A percentile compares a stretch with the other conserved stretches of the same genome.
These are phyloP conservation scores for Aspergillus aculeatus DNA, from an alignment of 2,329 filamentous ascomycete species.

Conservation along the genomic window DNA sequence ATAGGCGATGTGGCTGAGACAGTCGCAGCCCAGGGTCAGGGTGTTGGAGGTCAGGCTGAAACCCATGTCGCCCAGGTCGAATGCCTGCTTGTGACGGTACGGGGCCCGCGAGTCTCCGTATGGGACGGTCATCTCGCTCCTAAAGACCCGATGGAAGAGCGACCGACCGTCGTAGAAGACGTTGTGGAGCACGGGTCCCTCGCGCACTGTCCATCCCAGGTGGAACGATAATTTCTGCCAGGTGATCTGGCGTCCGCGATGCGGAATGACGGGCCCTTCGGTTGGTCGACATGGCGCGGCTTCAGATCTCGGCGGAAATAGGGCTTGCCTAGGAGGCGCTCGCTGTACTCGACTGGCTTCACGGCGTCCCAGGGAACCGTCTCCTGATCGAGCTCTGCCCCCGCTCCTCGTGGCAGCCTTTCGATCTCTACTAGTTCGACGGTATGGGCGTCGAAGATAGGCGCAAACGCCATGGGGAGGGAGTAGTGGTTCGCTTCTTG, in stretches of 20 bases:
- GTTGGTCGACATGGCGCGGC: slow-evolving; percentile 38
- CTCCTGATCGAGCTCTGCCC: slow-evolving; percentile 40
- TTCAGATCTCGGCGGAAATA: slow-evolving; percentile 33
- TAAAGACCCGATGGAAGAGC: slow-evolving; percentile 44
- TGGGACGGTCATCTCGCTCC: slow-evolving; percentile 48
- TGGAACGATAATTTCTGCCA: slow-evolving; percentile 49
- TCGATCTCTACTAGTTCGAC: slow-evolving; percentile 53
- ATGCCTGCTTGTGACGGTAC: slow-evolving; percentile 44
- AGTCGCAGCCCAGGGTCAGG: slow-evolving; percentile 43
- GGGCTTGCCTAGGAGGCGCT: slow-evolving; percentile 24
- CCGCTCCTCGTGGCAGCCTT: slow-evolving; percentile 45
- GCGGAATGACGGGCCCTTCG: slow-evolving; percentile 37
- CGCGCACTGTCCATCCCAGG: slow-evolving; percentile 47
- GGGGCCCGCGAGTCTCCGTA: slow-evolving; percentile 45
- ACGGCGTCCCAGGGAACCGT: slow-evolving; percentile 41
- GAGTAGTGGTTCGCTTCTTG: slow-evolving; percentile 57
- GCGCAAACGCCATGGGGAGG: slow-evolving; percentile 55
- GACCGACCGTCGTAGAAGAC: slow-evolving; percentile 40
- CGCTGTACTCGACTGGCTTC: slow-evolving; percentile 35
- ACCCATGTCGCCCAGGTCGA: slow-evolving; percentile 46
- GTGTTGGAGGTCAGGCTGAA: slow-evolving; percentile 47
- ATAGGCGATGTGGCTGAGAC: slow-evolving; percentile 40
- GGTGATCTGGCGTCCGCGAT: slow-evolving; percentile 28
- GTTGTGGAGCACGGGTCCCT: slow-evolving; percentile 44
- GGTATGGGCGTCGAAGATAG: slow-evolving; percentile 49